phyloP scores from a whole-genome alignment of 2,329 filamentous ascomycete genomes.

The Hypoxylon sp. region DNA sequence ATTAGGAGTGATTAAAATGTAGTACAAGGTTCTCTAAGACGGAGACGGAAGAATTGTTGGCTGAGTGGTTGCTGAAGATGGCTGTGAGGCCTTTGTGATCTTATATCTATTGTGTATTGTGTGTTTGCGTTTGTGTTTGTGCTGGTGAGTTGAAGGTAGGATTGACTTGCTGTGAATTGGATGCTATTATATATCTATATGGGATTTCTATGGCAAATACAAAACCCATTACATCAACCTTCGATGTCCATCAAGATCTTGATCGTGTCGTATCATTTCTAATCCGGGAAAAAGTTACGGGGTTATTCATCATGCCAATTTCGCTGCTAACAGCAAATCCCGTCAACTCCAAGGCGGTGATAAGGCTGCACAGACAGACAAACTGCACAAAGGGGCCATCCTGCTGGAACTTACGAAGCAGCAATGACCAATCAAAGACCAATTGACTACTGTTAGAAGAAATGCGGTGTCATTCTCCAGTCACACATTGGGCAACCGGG shows the following conservation, averaged over 20 bases:
- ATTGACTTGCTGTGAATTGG: not conserved
- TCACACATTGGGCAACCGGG: not conserved
- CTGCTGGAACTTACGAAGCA: not conserved
- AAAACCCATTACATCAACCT: not conserved
- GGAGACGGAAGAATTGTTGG: not conserved
- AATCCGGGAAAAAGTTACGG: conserved; percentile 6
- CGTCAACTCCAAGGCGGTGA: not conserved
- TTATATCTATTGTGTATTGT: not conserved
- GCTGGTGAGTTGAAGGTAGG: not conserved
- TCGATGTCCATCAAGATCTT: not conserved
- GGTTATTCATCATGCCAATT: conserved; percentile 5
- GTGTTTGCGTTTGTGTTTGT: conserved; percentile 11
- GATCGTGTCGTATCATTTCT: conserved; percentile 7
- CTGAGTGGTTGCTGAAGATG: not conserved
- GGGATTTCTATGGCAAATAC: not conserved
- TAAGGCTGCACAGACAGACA: not conserved
- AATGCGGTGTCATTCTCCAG: not conserved
- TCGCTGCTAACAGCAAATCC: not conserved
- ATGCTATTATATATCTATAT: not conserved
- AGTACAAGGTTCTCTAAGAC: not conserved
- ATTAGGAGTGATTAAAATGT: not conserved
- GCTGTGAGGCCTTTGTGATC: not conserved
- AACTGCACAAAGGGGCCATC: not conserved
- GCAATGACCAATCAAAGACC: not conserved
- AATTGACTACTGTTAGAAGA: not conserved